Evolutionary conservation across 306 rosid species (phyloP), one percentile per base, ranked within the genome.

Genomic region (Vigna unguiculata): DNA sequence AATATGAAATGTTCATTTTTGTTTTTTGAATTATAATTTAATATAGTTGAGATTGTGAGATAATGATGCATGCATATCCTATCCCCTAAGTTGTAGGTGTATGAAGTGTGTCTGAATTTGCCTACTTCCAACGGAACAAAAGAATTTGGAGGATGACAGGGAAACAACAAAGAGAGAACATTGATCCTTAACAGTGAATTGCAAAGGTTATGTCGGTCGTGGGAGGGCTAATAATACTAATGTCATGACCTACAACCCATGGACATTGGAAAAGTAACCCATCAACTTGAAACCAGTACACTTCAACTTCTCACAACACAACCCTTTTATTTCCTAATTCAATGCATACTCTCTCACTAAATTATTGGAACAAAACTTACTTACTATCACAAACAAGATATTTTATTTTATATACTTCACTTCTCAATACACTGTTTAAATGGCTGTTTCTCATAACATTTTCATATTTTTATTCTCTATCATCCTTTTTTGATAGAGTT

Each of bases 141-240:
- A 52, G 28, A 69, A 69, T 58, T 28, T 76, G 74, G 66, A 59
- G 9, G 19, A 76, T 75, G 78, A 76, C 69, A 49, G 25, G 69
- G 69, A 75, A 76, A 81, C 77, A 69, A 81, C 62, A 74, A 41
- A 48, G n/a, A 46, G 16, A 80, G 46, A 30, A 30, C 6, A 30
- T 0, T 34, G 38, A 34, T 34, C 38, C 45, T 55, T 12, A 62
- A 58, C 47, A 51, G 40, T 61, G 40, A 14, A 28, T 53, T 28
- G 16, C 17, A 75, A 45, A 28, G 61, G 69, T 62, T 60, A 36
- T 32, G 36, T 32, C 5, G 49, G 77, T 60, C 19, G 24, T 69
- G 58, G 30, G 30, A 25, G 30, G 9, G 7, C 36, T 32, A 28
- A 28, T 28, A 28, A 28, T 28, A 32, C 36, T 6, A 57, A 24